These are phyloP conservation scores for Annona squamosa DNA, from an alignment of 164 flowering plant genomes.

Conservation along the genomic window DNA sequence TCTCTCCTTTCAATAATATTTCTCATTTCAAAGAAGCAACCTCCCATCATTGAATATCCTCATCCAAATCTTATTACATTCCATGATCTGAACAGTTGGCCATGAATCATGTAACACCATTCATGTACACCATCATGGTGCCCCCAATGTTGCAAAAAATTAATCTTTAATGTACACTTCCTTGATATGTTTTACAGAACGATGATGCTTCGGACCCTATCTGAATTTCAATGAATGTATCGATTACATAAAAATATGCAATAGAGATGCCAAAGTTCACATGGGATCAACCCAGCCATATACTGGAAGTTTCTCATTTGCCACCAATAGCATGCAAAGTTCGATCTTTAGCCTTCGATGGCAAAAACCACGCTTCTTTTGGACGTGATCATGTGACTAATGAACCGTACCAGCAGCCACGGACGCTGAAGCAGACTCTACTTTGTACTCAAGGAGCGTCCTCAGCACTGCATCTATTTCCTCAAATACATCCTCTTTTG, in stretches of 20 bases:
- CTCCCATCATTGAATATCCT: no score
- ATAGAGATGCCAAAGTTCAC: not conserved
- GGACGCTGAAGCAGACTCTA: constrained; percentile 6
- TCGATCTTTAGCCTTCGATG: not conserved
- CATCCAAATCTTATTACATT: no score
- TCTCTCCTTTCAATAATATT: no score
- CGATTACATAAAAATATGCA: not conserved
- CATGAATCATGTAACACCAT: no score
- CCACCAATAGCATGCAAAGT: not conserved
- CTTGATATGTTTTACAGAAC: not conserved
- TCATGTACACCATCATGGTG: not conserved
- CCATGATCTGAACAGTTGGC: no score
- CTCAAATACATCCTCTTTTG: constrained; percentile 53
- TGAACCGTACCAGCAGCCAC: constrained; percentile 5
- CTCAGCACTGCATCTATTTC: constrained; percentile 46
- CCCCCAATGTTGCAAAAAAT: not conserved
- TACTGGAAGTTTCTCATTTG: not conserved
- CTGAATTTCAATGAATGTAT: not conserved
- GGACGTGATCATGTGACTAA: not conserved
- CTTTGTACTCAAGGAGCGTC: constrained; percentile 25
- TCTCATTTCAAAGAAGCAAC: no score
- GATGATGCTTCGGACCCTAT: not conserved
- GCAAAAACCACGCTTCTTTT: not conserved
- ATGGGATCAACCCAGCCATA: not conserved
- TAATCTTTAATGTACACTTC: not conserved